phyloP scores from a whole-genome alignment of 176 grass and related monocot species.

The Puccinellia tenuiflora region DNA sequence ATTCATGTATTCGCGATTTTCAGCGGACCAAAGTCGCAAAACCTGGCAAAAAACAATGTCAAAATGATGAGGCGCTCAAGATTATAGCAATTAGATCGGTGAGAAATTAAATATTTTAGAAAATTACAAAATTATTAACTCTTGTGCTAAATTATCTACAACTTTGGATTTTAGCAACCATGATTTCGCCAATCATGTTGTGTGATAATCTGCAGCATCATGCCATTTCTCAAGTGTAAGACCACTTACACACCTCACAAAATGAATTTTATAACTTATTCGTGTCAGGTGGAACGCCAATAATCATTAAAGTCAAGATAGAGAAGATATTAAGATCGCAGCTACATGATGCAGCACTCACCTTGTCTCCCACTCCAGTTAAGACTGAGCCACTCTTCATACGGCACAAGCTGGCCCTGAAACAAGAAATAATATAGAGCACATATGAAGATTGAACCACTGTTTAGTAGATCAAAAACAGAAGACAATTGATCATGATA shows the following conservation, averaged over 20 bases:
- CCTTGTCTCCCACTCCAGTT: slow-evolving; percentile 85
- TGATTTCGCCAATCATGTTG: background rate
- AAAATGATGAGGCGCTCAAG: background rate
- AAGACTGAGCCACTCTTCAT: slow-evolving; percentile 82
- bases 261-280: background rate
- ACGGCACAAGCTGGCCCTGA: slow-evolving; percentile 63
- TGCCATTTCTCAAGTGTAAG: background rate
- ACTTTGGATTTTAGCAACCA: background rate
- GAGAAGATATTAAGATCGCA: slow-evolving; percentile 3
- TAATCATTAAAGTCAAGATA: background rate
- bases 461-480: background rate
- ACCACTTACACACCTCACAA: background rate
- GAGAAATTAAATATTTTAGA: background rate
- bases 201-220: background rate
- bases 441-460: background rate
- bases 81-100: background rate
- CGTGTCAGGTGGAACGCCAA: background rate
- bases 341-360: slow-evolving; percentile 18
- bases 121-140: background rate
- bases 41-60: slow-evolving; percentile 33
- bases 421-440: slow-evolving; percentile 13
- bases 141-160: background rate
- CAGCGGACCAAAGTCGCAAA: slow-evolving; percentile 84
- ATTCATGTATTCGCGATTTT: slow-evolving; percentile 71
- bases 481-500: background rate